These are phyloP conservation scores for Phytophthora litchii DNA, from an alignment of 352 stramenopile genomes.

Conservation along the genomic window DNA sequence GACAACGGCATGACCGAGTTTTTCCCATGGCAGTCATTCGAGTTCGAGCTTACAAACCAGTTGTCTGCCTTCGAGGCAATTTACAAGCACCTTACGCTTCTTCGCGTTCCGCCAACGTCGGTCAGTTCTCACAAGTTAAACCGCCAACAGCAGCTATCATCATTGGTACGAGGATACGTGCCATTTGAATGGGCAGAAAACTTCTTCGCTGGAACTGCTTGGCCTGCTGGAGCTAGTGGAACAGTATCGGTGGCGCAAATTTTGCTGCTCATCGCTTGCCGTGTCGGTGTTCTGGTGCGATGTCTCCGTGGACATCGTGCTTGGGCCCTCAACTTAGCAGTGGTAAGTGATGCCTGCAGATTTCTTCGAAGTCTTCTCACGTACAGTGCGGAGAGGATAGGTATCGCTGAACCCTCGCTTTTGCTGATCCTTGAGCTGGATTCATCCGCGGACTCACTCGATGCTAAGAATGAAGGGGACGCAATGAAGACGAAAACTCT, in stretches of 20 bases:
- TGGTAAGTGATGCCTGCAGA: slow-evolving; percentile 16
- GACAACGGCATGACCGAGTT: neutral
- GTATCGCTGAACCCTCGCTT: slow-evolving; percentile 8
- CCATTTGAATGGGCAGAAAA: slow-evolving; percentile 23
- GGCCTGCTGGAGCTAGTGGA: slow-evolving; percentile 8
- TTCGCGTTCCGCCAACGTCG: neutral
- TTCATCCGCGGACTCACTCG: slow-evolving; percentile 3
- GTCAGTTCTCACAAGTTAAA: neutral
- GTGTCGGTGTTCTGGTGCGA: slow-evolving; percentile 26
- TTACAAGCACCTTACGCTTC: neutral
- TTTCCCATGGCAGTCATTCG: slow-evolving; percentile 33
- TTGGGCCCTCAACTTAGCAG: slow-evolving; percentile 33
- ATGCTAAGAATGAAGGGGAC: slow-evolving; percentile 3
- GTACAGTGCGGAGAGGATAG: slow-evolving; percentile 3
- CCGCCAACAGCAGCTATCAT: slow-evolving; percentile 11
- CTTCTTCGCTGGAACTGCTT: slow-evolving; percentile 18
- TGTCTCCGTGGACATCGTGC: slow-evolving; percentile 30
- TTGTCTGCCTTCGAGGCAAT: slow-evolving; percentile 15
- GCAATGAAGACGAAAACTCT: slow-evolving; percentile 13
- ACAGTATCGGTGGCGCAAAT: slow-evolving; percentile 24
- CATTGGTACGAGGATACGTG: slow-evolving; percentile 22
- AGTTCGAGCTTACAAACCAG: slow-evolving; percentile 21
- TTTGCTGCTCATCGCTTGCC: slow-evolving; percentile 30
- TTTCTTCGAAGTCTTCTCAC: slow-evolving; percentile 21
- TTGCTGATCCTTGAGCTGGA: slow-evolving; percentile 25